phyloP scores from a whole-genome alignment of 345 rosid species.

The Orychophragmus violaceus region DNA sequence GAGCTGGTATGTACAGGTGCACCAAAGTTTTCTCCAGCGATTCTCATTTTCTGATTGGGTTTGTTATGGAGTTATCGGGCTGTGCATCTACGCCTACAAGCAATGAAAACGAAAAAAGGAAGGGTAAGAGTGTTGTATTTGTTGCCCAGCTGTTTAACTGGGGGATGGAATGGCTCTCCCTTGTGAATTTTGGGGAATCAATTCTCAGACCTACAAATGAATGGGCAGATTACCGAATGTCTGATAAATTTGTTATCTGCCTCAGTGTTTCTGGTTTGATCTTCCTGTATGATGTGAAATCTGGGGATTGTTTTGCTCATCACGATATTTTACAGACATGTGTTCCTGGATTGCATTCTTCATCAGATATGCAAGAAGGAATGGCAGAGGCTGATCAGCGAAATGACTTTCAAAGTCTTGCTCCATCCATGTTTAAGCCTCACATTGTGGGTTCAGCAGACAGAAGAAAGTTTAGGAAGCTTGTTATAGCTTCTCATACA shows the following conservation, averaged over 20 bases:
- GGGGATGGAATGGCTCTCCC: slow-evolving; percentile 86
- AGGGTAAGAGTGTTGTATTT: slow-evolving; percentile 41
- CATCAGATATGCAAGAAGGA: slow-evolving; percentile 26
- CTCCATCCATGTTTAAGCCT: slow-evolving; percentile 26
- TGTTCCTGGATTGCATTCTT: slow-evolving; percentile 42
- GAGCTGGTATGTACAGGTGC: slow-evolving; percentile 47
- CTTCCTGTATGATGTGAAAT: slow-evolving; percentile 49
- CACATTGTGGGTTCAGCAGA: slow-evolving; percentile 18
- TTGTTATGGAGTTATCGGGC: slow-evolving; percentile 47
- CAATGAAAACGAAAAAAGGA: slow-evolving; percentile 33
- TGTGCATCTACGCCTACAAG: slow-evolving; percentile 30
- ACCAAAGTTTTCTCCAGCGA: slow-evolving; percentile 68
- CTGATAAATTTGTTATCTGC: slow-evolving; percentile 82
- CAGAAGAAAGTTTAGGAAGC: slow-evolving; percentile 63
- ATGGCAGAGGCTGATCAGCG: slow-evolving; percentile 27
- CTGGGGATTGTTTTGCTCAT: slow-evolving; percentile 63
- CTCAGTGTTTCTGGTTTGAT: slow-evolving; percentile 63
- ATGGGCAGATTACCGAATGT: slow-evolving; percentile 82
- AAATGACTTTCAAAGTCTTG: slow-evolving; percentile 30
- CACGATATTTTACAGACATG: slow-evolving; percentile 50
- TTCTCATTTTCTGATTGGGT: slow-evolving; percentile 72
- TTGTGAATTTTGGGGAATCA: slow-evolving; percentile 51
- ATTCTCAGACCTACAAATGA: slow-evolving; percentile 33
- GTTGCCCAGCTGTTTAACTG: slow-evolving; percentile 51
- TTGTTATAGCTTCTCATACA: slow-evolving; percentile 60